Percentiles rank a stretch among this genome's conserved stretches.
Conservation (phyloP, 495 filamentous ascomycete genomes). For the Trichoderma reesei region DNA sequence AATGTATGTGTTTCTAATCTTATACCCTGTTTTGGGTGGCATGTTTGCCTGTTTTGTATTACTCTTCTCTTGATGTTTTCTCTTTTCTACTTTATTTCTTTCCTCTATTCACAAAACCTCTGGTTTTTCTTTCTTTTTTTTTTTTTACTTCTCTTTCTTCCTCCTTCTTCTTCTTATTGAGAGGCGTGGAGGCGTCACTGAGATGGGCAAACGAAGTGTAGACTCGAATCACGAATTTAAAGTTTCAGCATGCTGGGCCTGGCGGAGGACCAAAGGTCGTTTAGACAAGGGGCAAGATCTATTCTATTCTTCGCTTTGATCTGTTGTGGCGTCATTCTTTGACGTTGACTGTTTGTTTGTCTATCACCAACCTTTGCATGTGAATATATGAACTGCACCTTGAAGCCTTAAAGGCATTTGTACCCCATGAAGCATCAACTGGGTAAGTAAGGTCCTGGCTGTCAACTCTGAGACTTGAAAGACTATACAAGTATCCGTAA, state of each 20-base stretch:
- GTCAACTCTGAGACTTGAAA: too few species aligned
- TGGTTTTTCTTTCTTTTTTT: background rate
- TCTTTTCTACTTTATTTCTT: background rate
- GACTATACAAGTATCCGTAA: too few species aligned
- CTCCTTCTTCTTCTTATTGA: background rate
- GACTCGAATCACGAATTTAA: background rate
- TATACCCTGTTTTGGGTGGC: background rate
- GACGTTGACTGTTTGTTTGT: background rate
- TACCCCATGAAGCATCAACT: too few species aligned
- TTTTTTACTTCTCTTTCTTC: background rate
- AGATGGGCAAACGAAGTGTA: conserved; percentile 5
- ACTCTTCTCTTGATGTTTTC: background rate
- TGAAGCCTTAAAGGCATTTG: too few species aligned
- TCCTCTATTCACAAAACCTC: too few species aligned
- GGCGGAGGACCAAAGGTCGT: background rate
- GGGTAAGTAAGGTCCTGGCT: too few species aligned
- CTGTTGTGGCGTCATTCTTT: background rate
- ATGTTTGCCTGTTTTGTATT: background rate
- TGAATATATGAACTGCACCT: too few species aligned
- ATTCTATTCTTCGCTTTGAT: background rate
- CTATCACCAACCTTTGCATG: background rate
- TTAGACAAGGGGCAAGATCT: background rate
- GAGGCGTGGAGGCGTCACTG: background rate
- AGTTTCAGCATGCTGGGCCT: background rate
- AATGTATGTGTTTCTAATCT: conserved; percentile 6